Conservation (phyloP, 805 yeast genomes). For the Komagataella populi region DNA sequence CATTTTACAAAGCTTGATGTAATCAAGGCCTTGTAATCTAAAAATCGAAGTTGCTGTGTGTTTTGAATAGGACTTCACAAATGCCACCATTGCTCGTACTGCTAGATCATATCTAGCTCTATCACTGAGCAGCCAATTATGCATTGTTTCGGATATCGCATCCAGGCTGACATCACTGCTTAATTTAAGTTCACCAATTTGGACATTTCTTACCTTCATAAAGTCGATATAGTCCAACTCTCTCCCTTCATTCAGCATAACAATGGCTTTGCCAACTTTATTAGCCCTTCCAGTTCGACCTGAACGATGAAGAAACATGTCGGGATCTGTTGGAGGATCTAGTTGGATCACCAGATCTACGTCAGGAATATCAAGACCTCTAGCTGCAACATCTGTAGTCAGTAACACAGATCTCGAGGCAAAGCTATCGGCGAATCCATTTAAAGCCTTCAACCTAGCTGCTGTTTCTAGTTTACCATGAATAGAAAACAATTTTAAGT, state of each 20-base stretch:
- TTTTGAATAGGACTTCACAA: conserved; percentile 70
- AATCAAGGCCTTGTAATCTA: conserved; percentile 58
- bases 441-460: conserved; percentile 63
- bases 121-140: conserved; percentile 55
- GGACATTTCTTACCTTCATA: conserved; percentile 57
- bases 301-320: conserved; percentile 81
- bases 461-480: conserved; percentile 87
- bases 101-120: conserved; percentile 76
- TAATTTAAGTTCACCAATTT: conserved; percentile 24
- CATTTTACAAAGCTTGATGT: conserved; percentile 54
- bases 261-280: conserved; percentile 63
- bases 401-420: conserved; percentile 46
- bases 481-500: conserved; percentile 43
- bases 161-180: conserved; percentile 9
- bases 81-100: conserved; percentile 69
- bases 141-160: conserved; percentile 12
- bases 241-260: conserved; percentile 57
- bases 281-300: conserved; percentile 96
- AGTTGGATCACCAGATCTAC: conserved; percentile 84
- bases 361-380: conserved; percentile 92
- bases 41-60: conserved; percentile 85
- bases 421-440: conserved; percentile 36
- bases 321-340: conserved; percentile 92
- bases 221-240: conserved; percentile 78
- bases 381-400: conserved; percentile 97